Conservation (phyloP, 2,329 filamentous ascomycete genomes). For the Cladophialophora yegresii region DNA sequence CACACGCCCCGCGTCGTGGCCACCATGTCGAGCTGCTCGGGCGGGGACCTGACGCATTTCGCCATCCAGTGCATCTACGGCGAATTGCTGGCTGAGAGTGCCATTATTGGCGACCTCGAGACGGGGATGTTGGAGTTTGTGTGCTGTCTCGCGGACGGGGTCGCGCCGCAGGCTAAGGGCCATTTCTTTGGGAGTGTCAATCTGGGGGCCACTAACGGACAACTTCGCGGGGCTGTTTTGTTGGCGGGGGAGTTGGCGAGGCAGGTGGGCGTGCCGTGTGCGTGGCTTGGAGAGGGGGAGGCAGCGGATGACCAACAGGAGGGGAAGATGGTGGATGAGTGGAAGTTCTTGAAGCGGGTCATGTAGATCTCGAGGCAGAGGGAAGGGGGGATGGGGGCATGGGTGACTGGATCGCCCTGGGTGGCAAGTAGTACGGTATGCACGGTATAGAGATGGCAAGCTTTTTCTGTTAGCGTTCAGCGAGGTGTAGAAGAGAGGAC, state of each 20-base stretch:
- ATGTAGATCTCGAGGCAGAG: background rate
- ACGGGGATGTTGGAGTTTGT: constrained; percentile 40
- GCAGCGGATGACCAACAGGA: background rate
- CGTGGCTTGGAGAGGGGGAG: constrained; percentile 15
- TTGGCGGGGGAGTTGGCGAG: constrained; percentile 35
- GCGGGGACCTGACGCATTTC: constrained; percentile 39
- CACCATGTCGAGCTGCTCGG: constrained; percentile 37
- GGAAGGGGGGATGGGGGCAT: no score
- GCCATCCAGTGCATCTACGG: constrained; percentile 39
- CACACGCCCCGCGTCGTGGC: constrained; percentile 37
- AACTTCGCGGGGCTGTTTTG: constrained; percentile 32
- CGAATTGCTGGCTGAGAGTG: constrained; percentile 37
- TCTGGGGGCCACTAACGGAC: constrained; percentile 33
- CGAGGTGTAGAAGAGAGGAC: no score
- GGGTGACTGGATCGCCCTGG: no score
- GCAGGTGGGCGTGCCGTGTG: constrained; percentile 24
- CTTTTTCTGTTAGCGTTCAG: no score
- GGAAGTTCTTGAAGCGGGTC: constrained; percentile 18
- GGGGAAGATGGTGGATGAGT: constrained; percentile 4
- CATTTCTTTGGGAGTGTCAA: constrained; percentile 40
- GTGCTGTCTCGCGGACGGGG: constrained; percentile 39
- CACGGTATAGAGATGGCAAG: no score
- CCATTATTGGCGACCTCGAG: constrained; percentile 36
- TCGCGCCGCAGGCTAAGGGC: constrained; percentile 39
- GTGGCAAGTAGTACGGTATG: no score